Evolutionary conservation across 1,284 basidiomycete genomes (phyloP).

Genomic region (Prillingera fragicola): DNA sequence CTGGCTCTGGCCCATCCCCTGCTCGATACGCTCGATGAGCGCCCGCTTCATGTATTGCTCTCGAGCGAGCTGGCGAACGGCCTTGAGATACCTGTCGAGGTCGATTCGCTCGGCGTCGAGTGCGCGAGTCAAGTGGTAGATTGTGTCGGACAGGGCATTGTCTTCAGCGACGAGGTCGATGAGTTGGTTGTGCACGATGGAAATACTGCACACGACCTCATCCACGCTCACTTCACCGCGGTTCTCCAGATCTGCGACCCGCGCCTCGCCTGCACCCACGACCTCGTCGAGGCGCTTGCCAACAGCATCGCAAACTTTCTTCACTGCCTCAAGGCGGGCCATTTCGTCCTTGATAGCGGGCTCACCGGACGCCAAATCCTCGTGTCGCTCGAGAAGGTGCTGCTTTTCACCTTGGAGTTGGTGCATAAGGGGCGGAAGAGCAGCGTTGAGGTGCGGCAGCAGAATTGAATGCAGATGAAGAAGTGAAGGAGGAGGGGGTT

Average conservation of each 20-base stretch:
- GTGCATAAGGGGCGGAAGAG: constrained; percentile 62
- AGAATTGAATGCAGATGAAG: constrained; percentile 76
- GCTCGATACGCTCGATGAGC: constrained; percentile 76
- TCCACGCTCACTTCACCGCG: constrained; percentile 62
- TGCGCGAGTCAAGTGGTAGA: constrained; percentile 92
- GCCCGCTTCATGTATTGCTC: constrained; percentile 76
- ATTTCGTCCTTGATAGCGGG: constrained; percentile 94
- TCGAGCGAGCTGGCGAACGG: constrained; percentile 77
- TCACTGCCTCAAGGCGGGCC: constrained; percentile 88
- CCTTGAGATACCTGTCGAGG: constrained; percentile 84
- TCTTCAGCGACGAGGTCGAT: constrained; percentile 97
- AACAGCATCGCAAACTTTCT: constrained; percentile 79
- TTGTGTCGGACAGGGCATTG: constrained; percentile 94
- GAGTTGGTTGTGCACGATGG: constrained; percentile 89
- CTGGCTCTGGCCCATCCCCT: constrained; percentile 57
- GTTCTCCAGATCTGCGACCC: constrained; percentile 62
- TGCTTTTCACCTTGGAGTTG: constrained; percentile 65
- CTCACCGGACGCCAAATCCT: constrained; percentile 78
- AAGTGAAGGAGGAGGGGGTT: constrained; percentile 66
- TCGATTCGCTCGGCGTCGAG: constrained; percentile 87
- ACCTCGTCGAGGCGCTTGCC: constrained; percentile 60
- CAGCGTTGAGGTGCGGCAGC: constrained; percentile 65
- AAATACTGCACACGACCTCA: constrained; percentile 89
- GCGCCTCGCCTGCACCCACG: constrained; percentile 61
- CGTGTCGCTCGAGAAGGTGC: constrained; percentile 69